phyloP scores from a whole-genome alignment of 2,329 filamentous ascomycete genomes.

The Fusarium sp. region DNA sequence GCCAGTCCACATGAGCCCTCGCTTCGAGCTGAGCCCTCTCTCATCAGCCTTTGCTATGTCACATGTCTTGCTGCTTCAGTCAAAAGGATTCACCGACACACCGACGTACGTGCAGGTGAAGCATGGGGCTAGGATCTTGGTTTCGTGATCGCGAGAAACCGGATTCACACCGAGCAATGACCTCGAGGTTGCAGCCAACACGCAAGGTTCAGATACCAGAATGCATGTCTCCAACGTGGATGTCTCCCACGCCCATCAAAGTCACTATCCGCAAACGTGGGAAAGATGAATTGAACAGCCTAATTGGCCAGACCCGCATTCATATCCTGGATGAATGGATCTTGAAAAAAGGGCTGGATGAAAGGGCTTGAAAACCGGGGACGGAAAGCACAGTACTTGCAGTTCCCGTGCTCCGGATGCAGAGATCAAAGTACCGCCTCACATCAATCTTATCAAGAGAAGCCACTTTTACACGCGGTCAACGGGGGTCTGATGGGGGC shows the following conservation, averaged over 20 bases:
- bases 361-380: slow-evolving; percentile 27
- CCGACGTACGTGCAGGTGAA: slow-evolving; percentile 5
- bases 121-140: slow-evolving; percentile 14
- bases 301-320: slow-evolving; percentile 16
- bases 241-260: slow-evolving; percentile 10
- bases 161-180: slow-evolving; percentile 28
- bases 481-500: neutral
- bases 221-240: slow-evolving; percentile 2
- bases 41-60: slow-evolving; percentile 5
- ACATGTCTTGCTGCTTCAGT: slow-evolving; percentile 13
- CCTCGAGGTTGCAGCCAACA: slow-evolving; percentile 1
- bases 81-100: slow-evolving; percentile 32
- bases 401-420: slow-evolving; percentile 31
- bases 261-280: slow-evolving; percentile 11
- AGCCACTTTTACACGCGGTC: slow-evolving; percentile 3
- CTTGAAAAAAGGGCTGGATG: slow-evolving; percentile 17
- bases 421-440: slow-evolving; percentile 17
- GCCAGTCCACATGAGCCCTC: slow-evolving; percentile 16
- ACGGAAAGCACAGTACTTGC: slow-evolving; percentile 18
- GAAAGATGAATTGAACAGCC: neutral
- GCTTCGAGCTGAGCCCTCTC: neutral
- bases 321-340: slow-evolving; percentile 12
- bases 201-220: slow-evolving; percentile 4
- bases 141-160: slow-evolving; percentile 35
- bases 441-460: slow-evolving; percentile 14